Evolutionary conservation across 345 rosid genomes (phyloP).

Genomic region (Bruguiera sexangula): DNA sequence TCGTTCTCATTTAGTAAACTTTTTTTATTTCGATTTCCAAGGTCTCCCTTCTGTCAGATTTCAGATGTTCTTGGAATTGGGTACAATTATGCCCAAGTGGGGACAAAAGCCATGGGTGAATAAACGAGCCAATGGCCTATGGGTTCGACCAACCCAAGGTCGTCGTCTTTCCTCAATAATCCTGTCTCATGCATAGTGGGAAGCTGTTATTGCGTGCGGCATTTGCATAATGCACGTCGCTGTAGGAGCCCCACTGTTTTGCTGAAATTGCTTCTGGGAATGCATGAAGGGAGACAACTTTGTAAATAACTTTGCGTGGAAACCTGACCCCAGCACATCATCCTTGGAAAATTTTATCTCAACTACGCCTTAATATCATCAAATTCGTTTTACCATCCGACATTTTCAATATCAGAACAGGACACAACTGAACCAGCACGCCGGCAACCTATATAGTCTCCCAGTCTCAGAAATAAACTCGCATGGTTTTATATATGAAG

Average conservation of each 20-base stretch:
- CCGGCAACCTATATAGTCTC: no score
- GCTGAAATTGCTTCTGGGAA: not conserved
- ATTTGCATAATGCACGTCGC: not conserved
- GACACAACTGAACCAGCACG: no score
- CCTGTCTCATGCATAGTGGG: not conserved
- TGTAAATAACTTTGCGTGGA: not conserved
- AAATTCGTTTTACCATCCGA: no score
- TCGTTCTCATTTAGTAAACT: no score
- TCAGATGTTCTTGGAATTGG: no score
- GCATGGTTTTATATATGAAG: no score
- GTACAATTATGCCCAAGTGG: not conserved
- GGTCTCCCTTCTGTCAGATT: not conserved
- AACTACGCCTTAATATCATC: no score
- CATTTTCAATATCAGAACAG: no score
- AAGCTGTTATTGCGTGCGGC: not conserved
- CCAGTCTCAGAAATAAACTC: no score
- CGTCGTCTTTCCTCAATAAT: constrained; percentile 18
- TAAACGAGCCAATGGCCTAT: not conserved
- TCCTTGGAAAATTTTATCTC: no score
- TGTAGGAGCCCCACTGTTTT: not conserved
- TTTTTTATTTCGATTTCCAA: not conserved
- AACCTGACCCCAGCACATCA: not conserved
- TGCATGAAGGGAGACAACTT: not conserved
- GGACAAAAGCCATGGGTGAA: constrained; percentile 9
- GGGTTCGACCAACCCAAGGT: not conserved